A percentile compares a stretch with the other conserved stretches of the same genome.
Evolutionary conservation across 345 rosid species (phyloP).

Genomic region (Populus alba): DNA sequence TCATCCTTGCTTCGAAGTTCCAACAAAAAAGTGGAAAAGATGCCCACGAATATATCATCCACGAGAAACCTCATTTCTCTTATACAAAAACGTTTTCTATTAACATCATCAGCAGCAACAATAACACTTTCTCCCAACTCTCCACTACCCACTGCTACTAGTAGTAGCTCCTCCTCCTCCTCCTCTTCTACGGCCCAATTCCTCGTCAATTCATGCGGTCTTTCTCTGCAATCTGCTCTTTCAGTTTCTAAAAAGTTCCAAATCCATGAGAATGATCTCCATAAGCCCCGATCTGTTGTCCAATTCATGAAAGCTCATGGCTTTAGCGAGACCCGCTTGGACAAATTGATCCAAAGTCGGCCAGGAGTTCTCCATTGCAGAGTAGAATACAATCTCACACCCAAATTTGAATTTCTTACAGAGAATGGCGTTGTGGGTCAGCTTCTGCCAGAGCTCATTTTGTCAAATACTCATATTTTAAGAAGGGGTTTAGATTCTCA

Average conservation of each 20-base stretch:
- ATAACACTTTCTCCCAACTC: not conserved
- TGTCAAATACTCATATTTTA: conserved; percentile 10
- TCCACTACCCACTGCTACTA: not conserved
- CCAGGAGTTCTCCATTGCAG: conserved; percentile 7
- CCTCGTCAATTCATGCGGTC: conserved; percentile 23
- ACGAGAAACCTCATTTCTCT: not conserved
- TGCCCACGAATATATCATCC: not conserved
- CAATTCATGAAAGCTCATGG: not conserved
- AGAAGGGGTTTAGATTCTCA: conserved; percentile 11
- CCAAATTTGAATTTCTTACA: conserved; percentile 20
- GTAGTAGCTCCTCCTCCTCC: not conserved
- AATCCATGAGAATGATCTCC: not conserved
- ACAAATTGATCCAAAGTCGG: conserved; percentile 15
- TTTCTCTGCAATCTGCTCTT: conserved; percentile 23
- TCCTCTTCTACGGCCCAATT: conserved; percentile 7
- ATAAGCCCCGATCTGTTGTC: conserved; percentile 7
- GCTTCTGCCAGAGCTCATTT: conserved; percentile 12
- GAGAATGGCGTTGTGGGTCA: not conserved
- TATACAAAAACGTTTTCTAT: not conserved
- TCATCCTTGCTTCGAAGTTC: not conserved
- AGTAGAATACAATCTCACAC: conserved; percentile 10
- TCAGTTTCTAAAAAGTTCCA: conserved; percentile 13
- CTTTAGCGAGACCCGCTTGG: conserved; percentile 6
- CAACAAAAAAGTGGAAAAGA: not conserved
- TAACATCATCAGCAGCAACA: not conserved